phyloP scores from a whole-genome alignment of 2,329 filamentous ascomycete species.

The Samsoniella hepiali region DNA sequence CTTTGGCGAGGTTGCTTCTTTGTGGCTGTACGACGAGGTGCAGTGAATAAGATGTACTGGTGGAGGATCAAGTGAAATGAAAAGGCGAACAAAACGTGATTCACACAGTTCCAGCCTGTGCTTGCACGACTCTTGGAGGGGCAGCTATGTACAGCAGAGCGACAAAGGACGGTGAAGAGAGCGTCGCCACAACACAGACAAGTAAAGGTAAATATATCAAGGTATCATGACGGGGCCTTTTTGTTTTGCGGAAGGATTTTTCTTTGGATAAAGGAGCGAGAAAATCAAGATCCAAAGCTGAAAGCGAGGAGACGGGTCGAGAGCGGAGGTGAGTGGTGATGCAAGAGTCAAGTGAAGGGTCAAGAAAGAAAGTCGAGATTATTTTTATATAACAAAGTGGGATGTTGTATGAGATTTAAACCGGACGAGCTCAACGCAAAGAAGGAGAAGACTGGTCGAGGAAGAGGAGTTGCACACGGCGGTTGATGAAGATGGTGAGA shows the following conservation, averaged over 20 bases:
- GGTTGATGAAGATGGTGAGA: background rate
- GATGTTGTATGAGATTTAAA: background rate
- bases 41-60: background rate
- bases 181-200: background rate
- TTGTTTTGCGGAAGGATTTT: background rate
- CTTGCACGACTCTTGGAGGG: conserved; percentile 2
- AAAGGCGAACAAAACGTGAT: background rate
- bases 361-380: no score
- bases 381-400: background rate
- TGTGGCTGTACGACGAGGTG: background rate
- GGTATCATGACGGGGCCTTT: background rate
- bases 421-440: background rate
- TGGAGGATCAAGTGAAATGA: background rate
- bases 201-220: background rate
- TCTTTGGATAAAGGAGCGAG: background rate
- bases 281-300: background rate
- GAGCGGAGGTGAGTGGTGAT: background rate
- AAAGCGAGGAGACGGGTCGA: background rate
- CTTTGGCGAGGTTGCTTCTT: conserved; percentile 3
- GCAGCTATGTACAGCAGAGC: background rate
- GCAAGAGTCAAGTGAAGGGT: background rate
- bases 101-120: conserved; percentile 19
- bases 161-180: background rate
- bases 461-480: background rate
- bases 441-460: background rate